Conservation (phyloP, 1,139 yeast species). For the Nakaseomyces bracarensis region DNA sequence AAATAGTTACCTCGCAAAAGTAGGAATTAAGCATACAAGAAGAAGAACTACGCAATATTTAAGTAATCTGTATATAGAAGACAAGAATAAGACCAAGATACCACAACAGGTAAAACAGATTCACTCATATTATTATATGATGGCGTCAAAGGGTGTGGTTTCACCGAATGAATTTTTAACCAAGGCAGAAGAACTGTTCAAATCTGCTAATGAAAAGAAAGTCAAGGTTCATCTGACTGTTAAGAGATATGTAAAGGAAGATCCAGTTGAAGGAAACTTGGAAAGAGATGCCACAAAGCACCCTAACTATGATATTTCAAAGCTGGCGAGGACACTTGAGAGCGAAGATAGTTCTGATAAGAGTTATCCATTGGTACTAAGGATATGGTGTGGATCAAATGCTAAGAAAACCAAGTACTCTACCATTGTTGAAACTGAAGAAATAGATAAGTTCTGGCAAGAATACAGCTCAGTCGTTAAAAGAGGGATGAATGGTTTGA, state of each 20-base stretch:
- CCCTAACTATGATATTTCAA: slow-evolving; percentile 28
- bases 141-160: slow-evolving; percentile 6
- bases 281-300: slow-evolving; percentile 22
- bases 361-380: slow-evolving; percentile 43
- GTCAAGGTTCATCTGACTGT: slow-evolving; percentile 24
- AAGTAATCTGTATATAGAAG: no score
- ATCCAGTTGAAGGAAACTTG: slow-evolving; percentile 24
- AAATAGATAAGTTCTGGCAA: slow-evolving; percentile 60
- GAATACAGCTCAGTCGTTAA: slow-evolving; percentile 59
- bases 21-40: no score
- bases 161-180: slow-evolving; percentile 20
- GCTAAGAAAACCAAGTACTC: slow-evolving; percentile 46
- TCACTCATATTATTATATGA: no score
- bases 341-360: slow-evolving; percentile 13
- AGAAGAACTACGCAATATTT: no score
- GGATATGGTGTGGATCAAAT: slow-evolving; percentile 52
- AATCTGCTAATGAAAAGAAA: slow-evolving; percentile 24
- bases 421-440: slow-evolving; percentile 52
- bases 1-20: no score
- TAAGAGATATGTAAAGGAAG: slow-evolving; percentile 24
- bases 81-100: background rate
- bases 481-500: slow-evolving; percentile 50
- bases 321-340: slow-evolving; percentile 16
- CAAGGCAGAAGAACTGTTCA: slow-evolving; percentile 21
- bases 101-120: slow-evolving; percentile 10